phyloP scores from a whole-genome alignment of 2,329 filamentous ascomycete species.

The Ascochyta viciae-villosae region DNA sequence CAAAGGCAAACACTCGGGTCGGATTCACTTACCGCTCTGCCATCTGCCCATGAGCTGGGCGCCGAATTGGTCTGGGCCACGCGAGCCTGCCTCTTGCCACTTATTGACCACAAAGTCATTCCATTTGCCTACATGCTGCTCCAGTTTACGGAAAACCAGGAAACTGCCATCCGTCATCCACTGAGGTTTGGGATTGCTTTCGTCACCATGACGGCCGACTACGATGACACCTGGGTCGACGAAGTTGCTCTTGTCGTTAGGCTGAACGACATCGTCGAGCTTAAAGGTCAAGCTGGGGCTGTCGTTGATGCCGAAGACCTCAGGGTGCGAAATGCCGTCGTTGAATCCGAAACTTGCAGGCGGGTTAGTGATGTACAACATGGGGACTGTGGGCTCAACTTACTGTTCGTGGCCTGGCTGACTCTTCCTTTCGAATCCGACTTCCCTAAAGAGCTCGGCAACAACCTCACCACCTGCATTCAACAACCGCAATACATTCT shows the following conservation, averaged over 20 bases:
- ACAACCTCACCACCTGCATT: conserved; percentile 7
- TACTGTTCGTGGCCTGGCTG: conserved; percentile 15
- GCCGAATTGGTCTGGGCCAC: conserved; percentile 5
- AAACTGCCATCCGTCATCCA: conserved; percentile 19
- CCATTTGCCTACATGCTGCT: conserved; percentile 18
- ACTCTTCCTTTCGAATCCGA: conserved; percentile 5
- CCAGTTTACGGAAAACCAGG: conserved; percentile 15
- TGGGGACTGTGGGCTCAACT: not conserved
- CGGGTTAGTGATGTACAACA: not conserved
- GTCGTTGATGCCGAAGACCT: conserved; percentile 12
- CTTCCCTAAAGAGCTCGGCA: conserved; percentile 8
- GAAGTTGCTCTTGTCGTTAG: conserved; percentile 6
- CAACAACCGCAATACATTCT: conserved; percentile 7
- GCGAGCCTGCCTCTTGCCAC: conserved; percentile 9
- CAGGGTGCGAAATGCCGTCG: conserved; percentile 16
- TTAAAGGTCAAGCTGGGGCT: conserved; percentile 2
- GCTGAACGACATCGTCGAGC: conserved; percentile 9
- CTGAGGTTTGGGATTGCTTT: conserved; percentile 3
- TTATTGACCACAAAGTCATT: conserved; percentile 10
- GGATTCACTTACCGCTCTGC: conserved; percentile 8
- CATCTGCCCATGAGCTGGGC: conserved; percentile 18
- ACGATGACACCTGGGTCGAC: conserved; percentile 15
- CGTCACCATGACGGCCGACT: conserved; percentile 7
- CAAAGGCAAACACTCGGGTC: not conserved
- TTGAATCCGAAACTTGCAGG: conserved; percentile 13